Conservation (phyloP, 331 rosid genomes). For the Malus hybrid region DNA sequence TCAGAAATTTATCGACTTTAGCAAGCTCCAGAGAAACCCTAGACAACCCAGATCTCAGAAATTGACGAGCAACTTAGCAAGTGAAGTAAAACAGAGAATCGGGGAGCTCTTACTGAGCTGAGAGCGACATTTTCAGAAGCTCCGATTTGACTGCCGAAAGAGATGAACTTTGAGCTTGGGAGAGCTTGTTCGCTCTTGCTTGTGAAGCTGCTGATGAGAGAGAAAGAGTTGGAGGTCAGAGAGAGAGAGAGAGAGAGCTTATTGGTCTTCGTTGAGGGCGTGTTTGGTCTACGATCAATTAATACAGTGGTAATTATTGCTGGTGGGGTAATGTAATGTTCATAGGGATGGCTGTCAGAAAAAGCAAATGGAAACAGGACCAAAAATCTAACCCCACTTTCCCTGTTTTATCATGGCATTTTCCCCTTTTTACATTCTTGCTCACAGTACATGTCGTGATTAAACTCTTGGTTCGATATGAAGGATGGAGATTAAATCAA, state of each 20-base stretch:
- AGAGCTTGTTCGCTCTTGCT: neutral
- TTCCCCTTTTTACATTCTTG: neutral
- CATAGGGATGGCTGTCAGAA: conserved; percentile 31
- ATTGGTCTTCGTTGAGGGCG: conserved; percentile 22
- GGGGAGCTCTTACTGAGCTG: conserved; percentile 14
- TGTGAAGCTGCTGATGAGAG: conserved; percentile 9
- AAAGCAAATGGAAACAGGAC: conserved; percentile 1
- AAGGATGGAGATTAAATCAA: no score
- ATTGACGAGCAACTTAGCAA: neutral
- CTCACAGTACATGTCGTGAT: no score
- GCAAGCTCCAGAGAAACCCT: conserved; percentile 29
- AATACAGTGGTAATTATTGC: conserved; percentile 32
- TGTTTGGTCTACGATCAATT: conserved; percentile 21
- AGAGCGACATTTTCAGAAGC: conserved; percentile 5
- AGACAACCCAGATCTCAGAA: conserved; percentile 38
- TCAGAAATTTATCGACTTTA: neutral
- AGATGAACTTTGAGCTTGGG: neutral
- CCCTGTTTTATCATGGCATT: neutral
- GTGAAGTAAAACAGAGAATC: neutral
- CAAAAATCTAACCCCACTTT: neutral
- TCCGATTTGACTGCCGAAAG: conserved; percentile 8
- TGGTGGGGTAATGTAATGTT: conserved; percentile 22
- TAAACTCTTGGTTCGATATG: no score
- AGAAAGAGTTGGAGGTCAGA: neutral
- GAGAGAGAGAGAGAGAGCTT: neutral